Percentiles rank a stretch among this genome's conserved stretches.
Evolutionary conservation across 345 rosid species (phyloP).

Genomic region (Leavenworthia alabamica): DNA sequence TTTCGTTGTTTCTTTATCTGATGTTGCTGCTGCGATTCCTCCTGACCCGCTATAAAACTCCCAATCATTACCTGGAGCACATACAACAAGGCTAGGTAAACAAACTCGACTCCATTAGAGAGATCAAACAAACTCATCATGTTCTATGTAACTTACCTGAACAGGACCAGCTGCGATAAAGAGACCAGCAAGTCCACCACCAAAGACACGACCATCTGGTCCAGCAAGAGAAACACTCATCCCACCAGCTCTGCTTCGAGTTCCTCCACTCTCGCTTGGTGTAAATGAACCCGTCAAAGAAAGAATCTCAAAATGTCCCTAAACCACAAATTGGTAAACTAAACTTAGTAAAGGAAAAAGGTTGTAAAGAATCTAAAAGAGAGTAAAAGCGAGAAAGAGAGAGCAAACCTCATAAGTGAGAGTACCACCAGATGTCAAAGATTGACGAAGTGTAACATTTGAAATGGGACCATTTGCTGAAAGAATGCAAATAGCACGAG

Average conservation of each 20-base stretch:
- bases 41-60: slow-evolving; percentile 59
- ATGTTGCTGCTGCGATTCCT: slow-evolving; percentile 35
- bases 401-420: slow-evolving; percentile 76
- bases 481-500: slow-evolving; percentile 81
- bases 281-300: slow-evolving; percentile 84
- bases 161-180: slow-evolving; percentile 92
- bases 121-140: background rate
- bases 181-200: slow-evolving; percentile 88
- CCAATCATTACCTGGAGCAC: slow-evolving; percentile 67
- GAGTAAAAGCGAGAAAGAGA: background rate
- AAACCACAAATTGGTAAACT: background rate
- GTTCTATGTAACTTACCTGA: slow-evolving; percentile 42
- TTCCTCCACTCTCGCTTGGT: slow-evolving; percentile 64
- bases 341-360: background rate
- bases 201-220: slow-evolving; percentile 87
- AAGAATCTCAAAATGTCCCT: slow-evolving; percentile 98
- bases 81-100: background rate
- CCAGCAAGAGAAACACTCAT: slow-evolving; percentile 93
- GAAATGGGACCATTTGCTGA: slow-evolving; percentile 85
- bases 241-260: slow-evolving; percentile 88
- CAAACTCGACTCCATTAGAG: background rate
- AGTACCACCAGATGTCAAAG: slow-evolving; percentile 82
- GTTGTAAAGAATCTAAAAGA: background rate
- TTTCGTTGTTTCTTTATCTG: slow-evolving; percentile 56
- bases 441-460: slow-evolving; percentile 81